Conservation (phyloP, 1,284 basidiomycete species). For the Melanopsichium pennsylvanicum region DNA sequence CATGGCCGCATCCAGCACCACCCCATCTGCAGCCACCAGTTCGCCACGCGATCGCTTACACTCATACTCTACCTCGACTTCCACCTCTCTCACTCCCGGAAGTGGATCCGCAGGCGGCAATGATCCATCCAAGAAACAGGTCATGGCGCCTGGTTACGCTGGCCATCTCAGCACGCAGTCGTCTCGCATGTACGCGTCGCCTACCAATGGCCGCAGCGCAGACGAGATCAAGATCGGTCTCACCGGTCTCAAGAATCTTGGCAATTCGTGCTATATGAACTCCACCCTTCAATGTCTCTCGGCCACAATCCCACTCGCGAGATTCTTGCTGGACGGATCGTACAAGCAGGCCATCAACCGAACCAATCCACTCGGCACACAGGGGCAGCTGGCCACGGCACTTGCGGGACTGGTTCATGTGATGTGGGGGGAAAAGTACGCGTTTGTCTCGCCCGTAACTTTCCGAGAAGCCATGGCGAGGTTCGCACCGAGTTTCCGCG, state of each 20-base stretch:
- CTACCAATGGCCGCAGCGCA: conserved; percentile 23
- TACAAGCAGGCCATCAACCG: conserved; percentile 89
- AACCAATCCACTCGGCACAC: conserved; percentile 85
- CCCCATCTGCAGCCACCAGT: conserved; percentile 13
- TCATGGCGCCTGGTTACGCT: conserved; percentile 38
- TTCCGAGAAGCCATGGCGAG: conserved; percentile 76
- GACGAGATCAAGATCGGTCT: conserved; percentile 60
- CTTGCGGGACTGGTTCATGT: conserved; percentile 85
- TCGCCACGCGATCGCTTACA: conserved; percentile 15
- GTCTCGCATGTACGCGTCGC: conserved; percentile 33
- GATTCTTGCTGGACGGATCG: conserved; percentile 70
- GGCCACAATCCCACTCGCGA: conserved; percentile 59
- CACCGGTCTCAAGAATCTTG: conserved; percentile 63
- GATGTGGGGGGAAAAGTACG: conserved; percentile 86
- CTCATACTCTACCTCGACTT: background rate
- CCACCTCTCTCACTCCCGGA: conserved; percentile 14
- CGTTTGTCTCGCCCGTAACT: conserved; percentile 81
- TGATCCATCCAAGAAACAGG: conserved; percentile 40
- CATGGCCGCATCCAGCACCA: conserved; percentile 33
- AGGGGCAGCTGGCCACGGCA: conserved; percentile 81
- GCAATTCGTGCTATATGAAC: conserved; percentile 66
- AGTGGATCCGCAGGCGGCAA: conserved; percentile 31
- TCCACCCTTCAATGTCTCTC: conserved; percentile 64
- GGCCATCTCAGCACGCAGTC: conserved; percentile 30
- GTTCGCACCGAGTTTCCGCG: conserved; percentile 60